Conservation (phyloP, 2,329 filamentous ascomycete species). For the Rhinocladiella similis region DNA sequence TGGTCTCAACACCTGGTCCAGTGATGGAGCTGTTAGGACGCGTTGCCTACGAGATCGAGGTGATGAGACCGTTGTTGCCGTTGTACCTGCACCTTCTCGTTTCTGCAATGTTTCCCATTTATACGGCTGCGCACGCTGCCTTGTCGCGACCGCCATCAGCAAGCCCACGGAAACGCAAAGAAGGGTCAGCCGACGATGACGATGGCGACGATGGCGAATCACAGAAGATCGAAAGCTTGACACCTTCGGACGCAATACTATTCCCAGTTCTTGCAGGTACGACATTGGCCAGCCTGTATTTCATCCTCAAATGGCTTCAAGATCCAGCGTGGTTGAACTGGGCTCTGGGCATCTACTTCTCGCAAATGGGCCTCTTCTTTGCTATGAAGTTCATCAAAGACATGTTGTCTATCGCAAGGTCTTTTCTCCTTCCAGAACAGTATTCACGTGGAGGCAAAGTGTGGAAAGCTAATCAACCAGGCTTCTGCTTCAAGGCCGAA, state of each 20-base stretch:
- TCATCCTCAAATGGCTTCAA: constrained; percentile 83
- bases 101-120: constrained; percentile 79
- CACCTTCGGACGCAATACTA: constrained; percentile 77
- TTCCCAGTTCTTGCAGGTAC: constrained; percentile 77
- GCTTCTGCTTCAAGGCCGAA: constrained; percentile 33
- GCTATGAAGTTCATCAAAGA: constrained; percentile 75
- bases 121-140: constrained; percentile 80
- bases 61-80: constrained; percentile 49
- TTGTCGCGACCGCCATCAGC: constrained; percentile 82
- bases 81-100: constrained; percentile 62
- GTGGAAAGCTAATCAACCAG: constrained; percentile 46
- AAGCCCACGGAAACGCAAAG: constrained; percentile 48
- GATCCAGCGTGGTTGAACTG: constrained; percentile 80
- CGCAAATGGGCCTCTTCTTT: constrained; percentile 74
- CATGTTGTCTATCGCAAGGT: constrained; percentile 61
- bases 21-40: constrained; percentile 23
- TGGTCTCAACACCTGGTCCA: constrained; percentile 17
- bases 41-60: constrained; percentile 23
- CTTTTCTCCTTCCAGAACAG: constrained; percentile 70
- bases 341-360: constrained; percentile 81
- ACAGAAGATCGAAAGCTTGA: constrained; percentile 66
- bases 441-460: constrained; percentile 57
- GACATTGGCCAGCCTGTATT: constrained; percentile 75
- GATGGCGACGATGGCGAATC: constrained; percentile 56
- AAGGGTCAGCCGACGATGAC: constrained; percentile 52